Conservation (phyloP, 2,329 filamentous ascomycete genomes). For the Calonectria crousiana region DNA sequence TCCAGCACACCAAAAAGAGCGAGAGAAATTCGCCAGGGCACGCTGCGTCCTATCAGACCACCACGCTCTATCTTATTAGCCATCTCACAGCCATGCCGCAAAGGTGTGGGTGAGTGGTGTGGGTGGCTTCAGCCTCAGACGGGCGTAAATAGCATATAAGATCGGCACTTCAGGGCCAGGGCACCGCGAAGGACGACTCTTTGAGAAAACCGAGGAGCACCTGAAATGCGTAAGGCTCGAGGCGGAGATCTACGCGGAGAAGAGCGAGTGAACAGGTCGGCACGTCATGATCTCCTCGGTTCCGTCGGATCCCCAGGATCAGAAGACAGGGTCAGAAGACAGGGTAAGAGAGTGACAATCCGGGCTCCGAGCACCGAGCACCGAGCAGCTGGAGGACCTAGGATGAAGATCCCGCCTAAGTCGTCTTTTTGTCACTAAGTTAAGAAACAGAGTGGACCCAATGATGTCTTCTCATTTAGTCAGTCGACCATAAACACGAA, state of each 20-base stretch:
- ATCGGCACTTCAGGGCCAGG: conserved; percentile 12
- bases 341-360: neutral
- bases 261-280: neutral
- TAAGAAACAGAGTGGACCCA: conserved; percentile 31
- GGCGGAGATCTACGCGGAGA: neutral
- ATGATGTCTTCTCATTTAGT: conserved; percentile 16
- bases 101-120: conserved; percentile 6
- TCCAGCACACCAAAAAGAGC: conserved; percentile 10
- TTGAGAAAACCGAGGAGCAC: neutral
- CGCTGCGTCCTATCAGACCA: conserved; percentile 18
- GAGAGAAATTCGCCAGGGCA: conserved; percentile 6
- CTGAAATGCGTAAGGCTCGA: neutral
- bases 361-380: conserved; percentile 1
- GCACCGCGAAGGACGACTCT: neutral
- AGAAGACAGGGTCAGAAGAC: neutral
- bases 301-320: conserved; percentile 3
- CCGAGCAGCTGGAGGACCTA: conserved; percentile 8
- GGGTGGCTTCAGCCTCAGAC: conserved; percentile 21
- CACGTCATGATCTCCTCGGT: conserved; percentile 10
- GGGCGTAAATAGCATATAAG: conserved; percentile 15
- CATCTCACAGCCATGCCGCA: neutral
- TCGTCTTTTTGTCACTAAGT: conserved; percentile 21
- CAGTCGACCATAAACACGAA: conserved; percentile 34
- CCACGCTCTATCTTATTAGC: conserved; percentile 15
- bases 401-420: conserved; percentile 18